Base-by-base conservation (phyloP, 306 rosid genomes). In the Acacia crassicarpa region DNA sequence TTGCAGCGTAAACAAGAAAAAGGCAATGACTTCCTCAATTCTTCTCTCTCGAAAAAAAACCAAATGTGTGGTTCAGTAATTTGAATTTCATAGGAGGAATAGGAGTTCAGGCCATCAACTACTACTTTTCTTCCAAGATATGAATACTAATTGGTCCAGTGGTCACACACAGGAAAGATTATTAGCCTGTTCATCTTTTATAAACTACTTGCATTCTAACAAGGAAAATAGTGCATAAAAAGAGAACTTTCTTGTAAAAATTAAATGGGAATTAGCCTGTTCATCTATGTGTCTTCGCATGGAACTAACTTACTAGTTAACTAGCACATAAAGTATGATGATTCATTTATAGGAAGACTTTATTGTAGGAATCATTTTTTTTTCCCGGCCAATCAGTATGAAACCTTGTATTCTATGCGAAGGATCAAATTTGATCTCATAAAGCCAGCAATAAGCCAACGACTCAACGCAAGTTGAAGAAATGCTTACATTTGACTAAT, bases 401-500 rank as follows among this genome's bases (percentile, higher is more conserved):
- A 44, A 35, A 56, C 44, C 63, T 30, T 66, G 51, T 68, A 51
- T 54, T 43, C 54, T 20, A 32, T 16, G 5, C 13, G 66, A 14
- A 32, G 70, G 30, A 70, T 23, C 72, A 59, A 45, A 44, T 43
- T 59, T 59, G 48, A 35, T 72, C 65, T 8, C 72, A 53, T 32
- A 30, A 54, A 67, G 40, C 43, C 67, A 22, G 59, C 40, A 12
- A 79, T 32, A 35, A 78, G 9, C 49, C 1, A 10, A 2, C n/a
- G 2, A 33, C 62, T 20, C 35, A 43, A 43, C 10, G 40, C 9
- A 62, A 83, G 27, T 63, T 23, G 67, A 80, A 54, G 25, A 56
- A 82, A 78, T n/a, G 41, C 86, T 89, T 90, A 92, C 99, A 95
- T 95, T 83, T 89, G 88, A 83, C 91, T 89, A 20, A 95, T 91